Percentiles rank a stretch among this genome's conserved stretches.
Evolutionary conservation across 176 grass and related monocot species (phyloP).

Genomic region (Alopecurus myosuroides): DNA sequence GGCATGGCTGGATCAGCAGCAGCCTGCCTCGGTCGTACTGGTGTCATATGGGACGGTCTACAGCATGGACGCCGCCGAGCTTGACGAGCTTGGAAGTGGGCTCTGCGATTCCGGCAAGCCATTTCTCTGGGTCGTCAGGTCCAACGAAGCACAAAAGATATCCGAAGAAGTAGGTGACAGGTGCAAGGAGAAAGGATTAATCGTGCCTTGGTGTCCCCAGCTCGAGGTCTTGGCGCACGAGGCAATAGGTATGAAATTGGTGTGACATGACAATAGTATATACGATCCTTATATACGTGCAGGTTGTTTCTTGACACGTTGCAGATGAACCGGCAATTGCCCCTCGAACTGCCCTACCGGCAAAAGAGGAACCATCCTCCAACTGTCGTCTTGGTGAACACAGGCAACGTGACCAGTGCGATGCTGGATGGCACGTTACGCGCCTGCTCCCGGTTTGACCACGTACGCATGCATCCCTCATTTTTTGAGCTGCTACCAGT

Average conservation of each 20-base stretch:
- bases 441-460: no score
- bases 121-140: constrained; percentile 21
- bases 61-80: not conserved
- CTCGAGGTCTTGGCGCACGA: constrained; percentile 24
- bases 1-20: constrained; percentile 26
- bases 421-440: no score
- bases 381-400: no score
- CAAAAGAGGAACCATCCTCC: no score
- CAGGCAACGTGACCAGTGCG: no score
- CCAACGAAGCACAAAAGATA: not conserved
- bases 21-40: constrained; percentile 21
- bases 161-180: not conserved
- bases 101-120: not conserved
- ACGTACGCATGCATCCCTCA: no score
- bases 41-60: constrained; percentile 36
- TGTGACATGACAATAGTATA: no score
- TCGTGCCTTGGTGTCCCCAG: constrained; percentile 25
- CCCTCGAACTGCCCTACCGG: no score
- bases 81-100: constrained; percentile 26
- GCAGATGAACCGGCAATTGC: no score
- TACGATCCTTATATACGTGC: not conserved
- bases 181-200: not conserved
- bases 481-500: no score
- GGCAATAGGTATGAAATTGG: not conserved
- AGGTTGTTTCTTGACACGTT: constrained; percentile 55